A percentile compares a stretch with the other conserved stretches of the same genome.
phyloP scores from a whole-genome alignment of 192 early-diverging fungal species.

The Linnemannia hyalina region DNA sequence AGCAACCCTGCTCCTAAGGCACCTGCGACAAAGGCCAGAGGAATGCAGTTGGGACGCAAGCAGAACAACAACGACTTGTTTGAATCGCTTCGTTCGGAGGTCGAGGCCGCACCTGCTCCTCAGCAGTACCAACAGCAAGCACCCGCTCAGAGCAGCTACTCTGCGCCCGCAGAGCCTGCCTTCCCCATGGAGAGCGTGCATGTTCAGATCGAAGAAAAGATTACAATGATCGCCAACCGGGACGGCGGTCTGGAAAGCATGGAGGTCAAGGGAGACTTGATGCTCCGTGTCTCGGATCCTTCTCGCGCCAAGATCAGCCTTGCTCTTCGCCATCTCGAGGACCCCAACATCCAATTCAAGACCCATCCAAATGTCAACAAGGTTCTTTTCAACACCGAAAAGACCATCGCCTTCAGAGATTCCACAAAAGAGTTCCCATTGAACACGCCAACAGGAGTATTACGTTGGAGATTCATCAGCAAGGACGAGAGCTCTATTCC shows the following conservation, averaged over 20 bases:
- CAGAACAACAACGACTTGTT: conserved; percentile 82
- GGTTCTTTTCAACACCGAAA: conserved; percentile 77
- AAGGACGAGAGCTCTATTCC: conserved; percentile 89
- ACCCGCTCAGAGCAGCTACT: conserved; percentile 23
- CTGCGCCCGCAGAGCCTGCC: conserved; percentile 44
- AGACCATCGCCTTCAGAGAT: conserved; percentile 86
- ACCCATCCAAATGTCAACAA: conserved; percentile 99
- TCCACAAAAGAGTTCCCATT: conserved; percentile 86
- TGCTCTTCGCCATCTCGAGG: conserved; percentile 68
- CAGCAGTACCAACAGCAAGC: conserved; percentile 29
- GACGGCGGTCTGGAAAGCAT: conserved; percentile 94
- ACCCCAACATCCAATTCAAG: conserved; percentile 88
- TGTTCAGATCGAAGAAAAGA: conserved; percentile 89
- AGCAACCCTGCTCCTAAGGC: conserved; percentile 55
- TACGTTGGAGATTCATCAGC: conserved; percentile 91
- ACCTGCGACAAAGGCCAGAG: conserved; percentile 73
- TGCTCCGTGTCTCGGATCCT: conserved; percentile 83
- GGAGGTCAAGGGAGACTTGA: conserved; percentile 95
- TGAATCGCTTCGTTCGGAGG: conserved; percentile 88
- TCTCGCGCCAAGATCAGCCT: conserved; percentile 73
- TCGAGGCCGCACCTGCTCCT: conserved; percentile 57
- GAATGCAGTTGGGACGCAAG: conserved; percentile 97
- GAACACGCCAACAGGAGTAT: conserved; percentile 84
- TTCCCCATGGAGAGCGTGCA: conserved; percentile 83
- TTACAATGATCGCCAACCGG: conserved; percentile 83